Evolutionary conservation across 306 rosid genomes (phyloP).

Genomic region (Senna tora): DNA sequence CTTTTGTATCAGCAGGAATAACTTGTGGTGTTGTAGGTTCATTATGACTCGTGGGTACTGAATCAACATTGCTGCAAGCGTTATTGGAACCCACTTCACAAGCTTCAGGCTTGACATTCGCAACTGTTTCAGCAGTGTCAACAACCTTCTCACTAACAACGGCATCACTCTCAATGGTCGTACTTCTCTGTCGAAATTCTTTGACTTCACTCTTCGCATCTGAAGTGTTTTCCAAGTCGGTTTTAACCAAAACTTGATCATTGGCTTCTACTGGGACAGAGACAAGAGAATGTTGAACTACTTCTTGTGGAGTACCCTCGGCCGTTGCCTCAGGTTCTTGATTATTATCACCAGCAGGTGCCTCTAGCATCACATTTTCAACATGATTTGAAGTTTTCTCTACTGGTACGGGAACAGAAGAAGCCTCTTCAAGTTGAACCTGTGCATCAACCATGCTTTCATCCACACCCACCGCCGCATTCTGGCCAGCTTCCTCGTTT

Average conservation of each 20-base stretch:
- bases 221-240: slow-evolving; percentile 35
- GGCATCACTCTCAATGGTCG: slow-evolving; percentile 30
- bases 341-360: slow-evolving; percentile 33
- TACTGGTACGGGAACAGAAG: slow-evolving; percentile 38
- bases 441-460: slow-evolving; percentile 42
- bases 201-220: slow-evolving; percentile 44
- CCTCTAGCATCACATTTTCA: slow-evolving; percentile 36
- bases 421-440: slow-evolving; percentile 37
- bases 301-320: slow-evolving; percentile 31
- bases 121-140: slow-evolving; percentile 35
- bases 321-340: slow-evolving; percentile 33
- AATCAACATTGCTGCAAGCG: slow-evolving; percentile 36
- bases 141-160: slow-evolving; percentile 31
- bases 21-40: slow-evolving; percentile 46
- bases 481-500: slow-evolving; percentile 45
- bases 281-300: slow-evolving; percentile 38
- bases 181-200: slow-evolving; percentile 38
- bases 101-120: slow-evolving; percentile 56
- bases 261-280: slow-evolving; percentile 39
- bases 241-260: slow-evolving; percentile 41
- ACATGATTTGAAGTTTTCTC: slow-evolving; percentile 33
- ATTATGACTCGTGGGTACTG: slow-evolving; percentile 33
- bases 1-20: slow-evolving; percentile 44
- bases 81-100: slow-evolving; percentile 45
- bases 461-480: slow-evolving; percentile 27